phyloP scores from a whole-genome alignment of 768 basidiomycete genomes.

The Lentinula sp. region DNA sequence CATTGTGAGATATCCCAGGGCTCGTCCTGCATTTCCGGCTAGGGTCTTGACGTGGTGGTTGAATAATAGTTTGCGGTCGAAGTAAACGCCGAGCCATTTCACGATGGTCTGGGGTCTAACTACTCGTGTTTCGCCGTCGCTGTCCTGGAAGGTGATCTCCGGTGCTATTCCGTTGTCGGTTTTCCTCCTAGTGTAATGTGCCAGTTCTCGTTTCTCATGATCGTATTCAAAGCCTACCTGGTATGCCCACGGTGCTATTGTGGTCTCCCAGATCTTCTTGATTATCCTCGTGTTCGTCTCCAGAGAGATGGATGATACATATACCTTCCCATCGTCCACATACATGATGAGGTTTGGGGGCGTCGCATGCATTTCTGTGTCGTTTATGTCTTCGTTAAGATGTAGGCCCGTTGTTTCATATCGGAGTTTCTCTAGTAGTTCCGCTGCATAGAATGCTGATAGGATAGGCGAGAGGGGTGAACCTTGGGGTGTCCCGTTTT shows the following conservation, averaged over 20 bases:
- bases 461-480: conserved; percentile 19
- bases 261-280: conserved; percentile 9
- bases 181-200: conserved; percentile 19
- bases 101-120: conserved; percentile 8
- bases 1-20: conserved; percentile 13
- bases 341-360: conserved; percentile 17
- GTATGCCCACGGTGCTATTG: conserved; percentile 10
- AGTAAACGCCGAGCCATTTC: conserved; percentile 26
- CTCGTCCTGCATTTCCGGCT: conserved; percentile 17
- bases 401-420: not conserved
- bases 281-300: conserved; percentile 17
- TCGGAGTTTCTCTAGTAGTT: conserved; percentile 17
- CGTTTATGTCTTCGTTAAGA: too few relatives aligned
- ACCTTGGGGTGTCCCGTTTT: conserved; percentile 1
- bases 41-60: conserved; percentile 21
- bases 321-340: conserved; percentile 25
- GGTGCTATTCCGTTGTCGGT: conserved; percentile 5
- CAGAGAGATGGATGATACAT: conserved; percentile 16
- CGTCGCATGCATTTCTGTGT: not conserved
- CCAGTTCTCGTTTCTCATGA: conserved; percentile 18
- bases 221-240: conserved; percentile 15
- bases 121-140: not conserved
- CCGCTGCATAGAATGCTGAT: conserved; percentile 17
- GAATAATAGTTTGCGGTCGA: conserved; percentile 27
- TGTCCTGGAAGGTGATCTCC: conserved; percentile 5